phyloP scores from a whole-genome alignment of 2,329 filamentous ascomycete genomes.

The Alternaria novae-zelandiae region DNA sequence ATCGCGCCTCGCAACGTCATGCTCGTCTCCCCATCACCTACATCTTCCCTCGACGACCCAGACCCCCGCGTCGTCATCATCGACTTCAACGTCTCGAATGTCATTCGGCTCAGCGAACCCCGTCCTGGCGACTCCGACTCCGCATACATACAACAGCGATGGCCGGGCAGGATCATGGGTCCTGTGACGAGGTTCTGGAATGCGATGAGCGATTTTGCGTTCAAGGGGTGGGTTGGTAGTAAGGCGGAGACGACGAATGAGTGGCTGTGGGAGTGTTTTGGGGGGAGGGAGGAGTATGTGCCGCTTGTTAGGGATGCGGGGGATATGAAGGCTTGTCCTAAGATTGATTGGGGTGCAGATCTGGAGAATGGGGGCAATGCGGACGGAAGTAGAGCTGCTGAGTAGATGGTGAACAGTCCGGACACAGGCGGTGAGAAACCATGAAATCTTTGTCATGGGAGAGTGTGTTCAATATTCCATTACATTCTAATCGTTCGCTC shows the following conservation, averaged over 20 bases:
- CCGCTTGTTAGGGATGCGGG: background rate
- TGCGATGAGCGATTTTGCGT: background rate
- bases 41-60: background rate
- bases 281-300: background rate
- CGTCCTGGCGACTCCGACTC: background rate
- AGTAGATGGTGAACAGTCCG: no score
- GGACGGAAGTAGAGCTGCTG: no score
- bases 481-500: no score
- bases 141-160: background rate
- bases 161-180: background rate
- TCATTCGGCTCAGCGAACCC: background rate
- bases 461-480: no score
- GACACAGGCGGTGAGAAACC: no score
- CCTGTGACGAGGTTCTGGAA: background rate
- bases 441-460: no score
- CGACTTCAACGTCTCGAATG: slow-evolving; percentile 3
- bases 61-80: background rate
- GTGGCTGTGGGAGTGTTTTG: slow-evolving; percentile 6
- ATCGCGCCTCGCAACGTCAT: slow-evolving; percentile 14
- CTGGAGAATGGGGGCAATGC: background rate
- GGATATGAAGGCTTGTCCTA: background rate
- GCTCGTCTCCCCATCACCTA: background rate
- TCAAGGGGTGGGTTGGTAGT: background rate
- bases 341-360: background rate
- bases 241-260: background rate